Evolutionary conservation across 1,139 yeast genomes (phyloP), one percentile per base, ranked within the genome.

Genomic region (Taphrina pruni): DNA sequence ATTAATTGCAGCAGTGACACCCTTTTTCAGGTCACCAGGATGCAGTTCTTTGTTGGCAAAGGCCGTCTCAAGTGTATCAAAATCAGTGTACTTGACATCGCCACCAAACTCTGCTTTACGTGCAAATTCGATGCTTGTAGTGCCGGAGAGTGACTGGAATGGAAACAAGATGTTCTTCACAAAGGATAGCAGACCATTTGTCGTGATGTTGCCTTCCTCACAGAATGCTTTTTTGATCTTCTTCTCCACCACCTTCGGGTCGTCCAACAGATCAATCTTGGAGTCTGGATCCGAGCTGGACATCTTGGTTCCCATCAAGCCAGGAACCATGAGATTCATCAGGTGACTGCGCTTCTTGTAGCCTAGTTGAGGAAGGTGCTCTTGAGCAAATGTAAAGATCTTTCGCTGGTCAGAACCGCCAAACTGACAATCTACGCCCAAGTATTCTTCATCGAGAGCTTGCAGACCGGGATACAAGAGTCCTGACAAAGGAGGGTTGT

Each of bases 331-430:
- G 69, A 91, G 93, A 82, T 94, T 95, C 99, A 95, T 95, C 78
- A 95, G 84, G 81, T 95, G 99, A 43, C 96, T 98, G 77, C 99
- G 88, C 84, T 95, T 95, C 81, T 90, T 90, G 87, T 93, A 94
- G 51, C 98, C 97, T 70, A 95, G 77, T 65, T 87, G 78, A 65
- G 88, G 94, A 77, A 95, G 85, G 81, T 90, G 88, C 81, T 95
- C 99, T 80, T 95, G 99, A 7, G 99, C 99, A 71, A 95, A 85
- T 52, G 93, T 97, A 75, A 95, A 95, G 76, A 95, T 95, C 82
- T 95, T 95, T 80, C 99, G 88, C 82, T 95, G 99, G 79, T 95
- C 99, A 69, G 94, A 96, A 79, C 99, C 99, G 73, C 99, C 99
- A 76, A 95, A 93, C 81, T 95, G 99, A 26, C 87, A 97, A 79